Percentiles rank a stretch among this genome's conserved stretches.
Evolutionary conservation across 495 filamentous ascomycete species (phyloP).

Genomic region (Neurospora africana): DNA sequence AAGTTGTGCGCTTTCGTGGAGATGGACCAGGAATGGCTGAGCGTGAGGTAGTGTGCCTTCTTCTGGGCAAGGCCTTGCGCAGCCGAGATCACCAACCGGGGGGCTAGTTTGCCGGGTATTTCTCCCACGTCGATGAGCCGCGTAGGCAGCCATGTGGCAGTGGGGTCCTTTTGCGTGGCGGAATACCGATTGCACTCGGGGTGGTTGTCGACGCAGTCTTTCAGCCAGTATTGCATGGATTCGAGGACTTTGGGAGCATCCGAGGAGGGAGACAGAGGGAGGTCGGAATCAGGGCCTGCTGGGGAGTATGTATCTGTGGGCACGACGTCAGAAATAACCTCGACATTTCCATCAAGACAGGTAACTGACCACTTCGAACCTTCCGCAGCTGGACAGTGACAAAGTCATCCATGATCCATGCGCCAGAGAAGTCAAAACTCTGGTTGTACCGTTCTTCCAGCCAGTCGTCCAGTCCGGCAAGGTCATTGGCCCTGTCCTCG

Average conservation of each 20-base stretch:
- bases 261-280: neutral
- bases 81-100: neutral
- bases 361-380: neutral
- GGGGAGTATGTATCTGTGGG: neutral
- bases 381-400: neutral
- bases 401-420: neutral
- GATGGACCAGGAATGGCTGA: neutral
- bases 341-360: neutral
- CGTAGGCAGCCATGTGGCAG: neutral
- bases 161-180: neutral
- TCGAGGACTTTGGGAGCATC: neutral
- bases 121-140: neutral
- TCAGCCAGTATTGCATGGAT: neutral
- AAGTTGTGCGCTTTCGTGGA: neutral
- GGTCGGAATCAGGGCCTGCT: neutral
- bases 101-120: neutral
- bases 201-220: neutral
- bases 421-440: neutral
- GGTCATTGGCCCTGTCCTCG: neutral
- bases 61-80: neutral
- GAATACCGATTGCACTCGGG: neutral
- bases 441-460: neutral
- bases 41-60: neutral
- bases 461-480: neutral
- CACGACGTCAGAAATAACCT: neutral